phyloP scores from a whole-genome alignment of 2,329 filamentous ascomycete genomes.

The Aspergillus neoniger region DNA sequence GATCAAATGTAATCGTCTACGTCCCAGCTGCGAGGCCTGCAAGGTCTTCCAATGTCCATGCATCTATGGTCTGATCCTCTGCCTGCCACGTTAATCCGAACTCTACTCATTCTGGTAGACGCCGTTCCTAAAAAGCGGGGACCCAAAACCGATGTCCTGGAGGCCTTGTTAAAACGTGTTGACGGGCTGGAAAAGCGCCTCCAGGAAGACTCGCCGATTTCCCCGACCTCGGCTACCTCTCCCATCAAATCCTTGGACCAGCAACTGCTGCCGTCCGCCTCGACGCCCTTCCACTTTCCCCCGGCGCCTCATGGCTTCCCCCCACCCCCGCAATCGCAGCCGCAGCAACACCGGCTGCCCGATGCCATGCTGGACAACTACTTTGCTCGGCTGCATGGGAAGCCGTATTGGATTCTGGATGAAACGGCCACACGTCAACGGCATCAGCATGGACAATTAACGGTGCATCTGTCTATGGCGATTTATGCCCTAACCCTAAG shows the following conservation, averaged over 20 bases:
- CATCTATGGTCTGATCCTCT: constrained; percentile 68
- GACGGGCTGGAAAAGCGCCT: constrained; percentile 81
- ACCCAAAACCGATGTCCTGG: constrained; percentile 85
- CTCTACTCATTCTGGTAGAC: constrained; percentile 49
- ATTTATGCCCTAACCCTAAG: constrained; percentile 57
- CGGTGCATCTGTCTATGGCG: constrained; percentile 53
- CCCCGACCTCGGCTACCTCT: constrained; percentile 50
- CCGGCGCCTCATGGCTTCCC: constrained; percentile 13
- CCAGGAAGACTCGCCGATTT: constrained; percentile 60
- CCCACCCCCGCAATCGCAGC: constrained; percentile 44
- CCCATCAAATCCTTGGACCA: constrained; percentile 32
- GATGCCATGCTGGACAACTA: constrained; percentile 74
- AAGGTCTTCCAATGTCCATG: constrained; percentile 87
- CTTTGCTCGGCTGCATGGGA: constrained; percentile 76
- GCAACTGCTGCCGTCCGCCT: constrained; percentile 16
- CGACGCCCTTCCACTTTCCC: not conserved
- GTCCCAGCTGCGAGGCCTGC: constrained; percentile 84
- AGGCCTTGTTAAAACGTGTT: constrained; percentile 79
- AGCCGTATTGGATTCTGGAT: constrained; percentile 79
- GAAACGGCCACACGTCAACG: constrained; percentile 73
- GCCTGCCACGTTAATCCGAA: not conserved
- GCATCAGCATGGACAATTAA: constrained; percentile 67
- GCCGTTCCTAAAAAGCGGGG: constrained; percentile 87
- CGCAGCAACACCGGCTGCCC: constrained; percentile 46
- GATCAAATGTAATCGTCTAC: constrained; percentile 90